Evolutionary conservation across 2,329 filamentous ascomycete species (phyloP), one percentile per base, ranked within the genome.

Genomic region (Gaeumannomyces sp.): DNA sequence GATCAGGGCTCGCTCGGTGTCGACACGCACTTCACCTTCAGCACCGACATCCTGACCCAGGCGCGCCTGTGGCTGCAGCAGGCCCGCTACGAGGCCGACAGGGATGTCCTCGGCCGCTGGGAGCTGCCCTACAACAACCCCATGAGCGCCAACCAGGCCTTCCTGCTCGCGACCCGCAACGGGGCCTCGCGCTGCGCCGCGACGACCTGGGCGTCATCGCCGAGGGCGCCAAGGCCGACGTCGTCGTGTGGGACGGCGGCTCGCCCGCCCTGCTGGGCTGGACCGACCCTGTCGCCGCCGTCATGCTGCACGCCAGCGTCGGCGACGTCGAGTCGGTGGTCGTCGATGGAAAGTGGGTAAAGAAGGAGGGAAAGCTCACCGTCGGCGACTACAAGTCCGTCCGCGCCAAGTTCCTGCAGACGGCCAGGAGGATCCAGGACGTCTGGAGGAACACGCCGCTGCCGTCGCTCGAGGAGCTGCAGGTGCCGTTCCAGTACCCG

Each of bases 21-120:
- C 13, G 83, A 86, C 69, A 85, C 81, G 0, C 80, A 84, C 69
- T 80, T 82, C 66, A 81, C 81, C 13, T 85, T 78, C 70, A 81
- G 78, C 0, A 75, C 77, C 4, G 82, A 85, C 63, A 77, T 83
- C 50, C 68, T 83, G 31, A 79, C 77, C 0, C 83, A 86, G 68
- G 81, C 83, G 1, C 78, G 83, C 1, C 69, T 86, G 14, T 86
- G 81, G 83, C 74, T 85, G 1, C 83, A 85, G 70, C 72, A 70
- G 8, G 75, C 74, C 0, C 76, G 83, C 3, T 74, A 74, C 28
- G 68, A 69, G 8, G 71, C 78, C 22, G 83, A 76, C 70, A 67
- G 72, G 56, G 69, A 77, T 19, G 73, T 79, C 0, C 68, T 83
- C 13, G 67, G 75, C 0, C 68, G 70, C 0, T 81, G 79, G 75